These are phyloP conservation scores for Paramecium caudatum DNA, from an alignment of 73 alveolate genomes.

Conservation along the genomic window DNA sequence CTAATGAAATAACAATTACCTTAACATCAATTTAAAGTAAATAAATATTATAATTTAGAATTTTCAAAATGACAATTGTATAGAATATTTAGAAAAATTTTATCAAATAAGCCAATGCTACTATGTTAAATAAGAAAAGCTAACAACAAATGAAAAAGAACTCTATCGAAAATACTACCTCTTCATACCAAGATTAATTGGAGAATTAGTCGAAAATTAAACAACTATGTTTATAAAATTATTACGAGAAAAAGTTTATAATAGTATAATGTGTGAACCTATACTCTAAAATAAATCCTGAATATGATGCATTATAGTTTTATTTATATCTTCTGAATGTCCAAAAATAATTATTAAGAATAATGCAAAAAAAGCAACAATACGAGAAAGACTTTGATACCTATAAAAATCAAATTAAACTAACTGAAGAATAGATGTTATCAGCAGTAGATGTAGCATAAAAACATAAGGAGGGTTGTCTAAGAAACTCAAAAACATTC, in stretches of 20 bases:
- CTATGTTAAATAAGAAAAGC: conserved; percentile 11
- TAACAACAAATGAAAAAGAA: neutral
- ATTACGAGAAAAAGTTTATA: neutral
- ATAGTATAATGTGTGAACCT: conserved; percentile 12
- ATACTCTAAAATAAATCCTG: neutral
- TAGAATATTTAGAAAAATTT: conserved; percentile 6
- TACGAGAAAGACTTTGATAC: conserved; percentile 38
- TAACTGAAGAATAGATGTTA: conserved; percentile 29
- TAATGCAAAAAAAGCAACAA: conserved; percentile 1
- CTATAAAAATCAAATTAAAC: conserved; percentile 25
- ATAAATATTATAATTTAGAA: neutral
- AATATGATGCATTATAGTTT: neutral
- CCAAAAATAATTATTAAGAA: neutral
- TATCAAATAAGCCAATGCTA: conserved; percentile 20
- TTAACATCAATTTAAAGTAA: conserved; percentile 21
- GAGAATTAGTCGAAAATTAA: neutral
- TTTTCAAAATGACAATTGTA: neutral
- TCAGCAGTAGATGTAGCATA: neutral
- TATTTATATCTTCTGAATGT: neutral
- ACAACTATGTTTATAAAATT: neutral
- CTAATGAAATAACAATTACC: conserved; percentile 6
- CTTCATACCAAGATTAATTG: neutral
- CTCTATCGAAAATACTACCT: conserved; percentile 1
- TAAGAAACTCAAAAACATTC: neutral
- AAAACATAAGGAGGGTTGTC: neutral